Evolutionary conservation across 441 rosid genomes (phyloP), one percentile per base, ranked within the genome.

Genomic region (Daphne laureola): DNA sequence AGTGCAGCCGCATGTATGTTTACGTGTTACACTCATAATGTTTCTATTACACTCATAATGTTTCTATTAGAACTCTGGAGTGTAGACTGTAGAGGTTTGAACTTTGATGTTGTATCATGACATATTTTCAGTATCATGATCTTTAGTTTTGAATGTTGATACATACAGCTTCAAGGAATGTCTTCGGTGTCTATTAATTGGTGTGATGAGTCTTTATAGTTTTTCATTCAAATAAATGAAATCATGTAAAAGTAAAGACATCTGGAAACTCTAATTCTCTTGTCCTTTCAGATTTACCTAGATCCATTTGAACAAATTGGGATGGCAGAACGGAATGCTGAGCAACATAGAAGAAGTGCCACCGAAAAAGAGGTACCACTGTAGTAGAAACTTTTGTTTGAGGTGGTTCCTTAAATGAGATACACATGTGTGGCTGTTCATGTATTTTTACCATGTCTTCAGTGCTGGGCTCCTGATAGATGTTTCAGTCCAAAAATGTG

Each of bases 231-330:
- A 21, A 21, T 21, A 21, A 21, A 21, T 21, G 25, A 21, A 21
- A n/a, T 41, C 64, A 65, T 53, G 55, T 54, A 31, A 21, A 21
- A 38, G 49, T 66, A 35, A 31, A 7, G 38, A 31, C 8, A 31
- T 31, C 11, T 5, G 9, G 38, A 9, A 7, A 6, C 9, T 9
- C 11, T 8, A 5, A 44, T 56, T 36, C 55, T 54, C 4, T 55
- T 36, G 14, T 40, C 12, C 17, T 69, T 62, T 49, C 70, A 87
- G 97, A 64, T 80, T 73, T 81, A 74, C 69, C 62, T 80, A 52
- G 97, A 93, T 75, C 95, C 95, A 49, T 85, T 93, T 74, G 97
- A 90, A 75, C 91, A 85, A 52, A 77, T 87, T 57, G 91, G 86
- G 53, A 62, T 69, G 65, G 75, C 86, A 17, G 93, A 80, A 66